Base-by-base conservation (phyloP, 306 rosid genomes). In the Ceratonia siliqua region DNA sequence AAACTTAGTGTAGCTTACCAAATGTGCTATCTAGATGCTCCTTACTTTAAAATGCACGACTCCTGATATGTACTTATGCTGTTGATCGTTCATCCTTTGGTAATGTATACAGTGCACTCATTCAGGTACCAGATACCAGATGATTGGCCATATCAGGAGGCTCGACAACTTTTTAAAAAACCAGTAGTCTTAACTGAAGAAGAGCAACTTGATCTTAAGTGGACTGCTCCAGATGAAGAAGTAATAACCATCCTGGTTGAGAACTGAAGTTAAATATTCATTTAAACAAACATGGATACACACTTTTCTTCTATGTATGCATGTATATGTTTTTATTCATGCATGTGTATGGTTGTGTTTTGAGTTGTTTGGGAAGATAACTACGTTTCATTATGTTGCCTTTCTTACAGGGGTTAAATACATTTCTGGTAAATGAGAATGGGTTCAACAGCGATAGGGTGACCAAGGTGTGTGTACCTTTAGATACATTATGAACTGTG, bases 371-470 rank as follows among this genome's bases (percentile, higher is more conserved):
- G 59, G 76, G 66, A 62, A 61, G 46, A 63, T 64, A 74, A 74
- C 70, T 62, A 43, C 68, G 53, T 70, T 57, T 20, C 52, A 43
- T 78, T 46, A n/a, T 76, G 68, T 63, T 82, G 63, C 74, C 75
- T 35, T 69, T 78, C 64, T 65, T 88, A 28, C 87, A 94, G 98
- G 97, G 97, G 28, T 70, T 94, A 79, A 73, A 84, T 54, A 43
- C 87, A 24, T 91, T 94, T 84, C 80, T 91, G 82, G 97, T 94
- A 62, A 90, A 86, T 84, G 97, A 94, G 81, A 94, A 91, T 74
- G 97, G 98, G 75, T 94, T 94, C 87, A 94, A 83, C 89, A 85
- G 81, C 71, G 97, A 91, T 42, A 87, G 98, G 82, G 96, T 94
- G 79, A 82, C 91, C 18, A 94, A 90, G 98, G 98, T 91, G 63